Evolutionary conservation across 768 basidiomycete genomes (phyloP).

Genomic region (Phanerodontia chrysosporium): DNA sequence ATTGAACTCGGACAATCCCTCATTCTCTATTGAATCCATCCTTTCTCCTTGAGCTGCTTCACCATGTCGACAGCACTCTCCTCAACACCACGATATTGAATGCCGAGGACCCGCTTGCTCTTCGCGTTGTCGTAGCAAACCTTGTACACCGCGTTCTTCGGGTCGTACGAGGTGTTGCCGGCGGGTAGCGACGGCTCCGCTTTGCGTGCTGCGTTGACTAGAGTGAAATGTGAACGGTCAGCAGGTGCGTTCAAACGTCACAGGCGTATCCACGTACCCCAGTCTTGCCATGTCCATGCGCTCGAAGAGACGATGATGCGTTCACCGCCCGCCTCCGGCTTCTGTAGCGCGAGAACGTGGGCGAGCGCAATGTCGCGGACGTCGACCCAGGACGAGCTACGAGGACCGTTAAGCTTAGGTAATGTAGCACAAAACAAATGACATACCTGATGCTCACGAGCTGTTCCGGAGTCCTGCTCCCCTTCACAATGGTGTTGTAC

Average conservation of each 20-base stretch:
- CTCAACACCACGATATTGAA: constrained; percentile 16
- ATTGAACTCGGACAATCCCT: no score
- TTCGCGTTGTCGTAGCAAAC: constrained; percentile 6
- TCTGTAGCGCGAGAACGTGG: constrained; percentile 10
- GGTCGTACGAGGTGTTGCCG: constrained; percentile 16
- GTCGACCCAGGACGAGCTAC: constrained; percentile 14
- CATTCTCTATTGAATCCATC: constrained; percentile 11
- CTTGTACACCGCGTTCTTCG: constrained; percentile 18
- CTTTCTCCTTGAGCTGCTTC: constrained; percentile 19
- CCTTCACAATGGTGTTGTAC: constrained; percentile 28
- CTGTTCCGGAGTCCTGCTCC: background rate
- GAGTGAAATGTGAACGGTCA: background rate
- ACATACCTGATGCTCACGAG: background rate
- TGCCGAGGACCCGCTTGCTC: constrained; percentile 15
- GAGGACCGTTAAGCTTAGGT: background rate
- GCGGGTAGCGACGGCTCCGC: constrained; percentile 4
- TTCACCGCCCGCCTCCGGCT: constrained; percentile 30
- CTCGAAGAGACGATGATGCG: constrained; percentile 30
- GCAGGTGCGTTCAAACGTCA: no score
- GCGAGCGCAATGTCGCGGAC: constrained; percentile 17
- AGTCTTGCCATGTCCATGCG: constrained; percentile 11
- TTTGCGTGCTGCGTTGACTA: constrained; percentile 10
- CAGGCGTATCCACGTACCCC: constrained; percentile 1
- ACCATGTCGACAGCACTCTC: constrained; percentile 19
- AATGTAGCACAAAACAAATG: background rate